Percentiles rank a stretch among this genome's conserved stretches.
Evolutionary conservation across 1,284 basidiomycete genomes (phyloP).

Genomic region (Peniophora sp.): DNA sequence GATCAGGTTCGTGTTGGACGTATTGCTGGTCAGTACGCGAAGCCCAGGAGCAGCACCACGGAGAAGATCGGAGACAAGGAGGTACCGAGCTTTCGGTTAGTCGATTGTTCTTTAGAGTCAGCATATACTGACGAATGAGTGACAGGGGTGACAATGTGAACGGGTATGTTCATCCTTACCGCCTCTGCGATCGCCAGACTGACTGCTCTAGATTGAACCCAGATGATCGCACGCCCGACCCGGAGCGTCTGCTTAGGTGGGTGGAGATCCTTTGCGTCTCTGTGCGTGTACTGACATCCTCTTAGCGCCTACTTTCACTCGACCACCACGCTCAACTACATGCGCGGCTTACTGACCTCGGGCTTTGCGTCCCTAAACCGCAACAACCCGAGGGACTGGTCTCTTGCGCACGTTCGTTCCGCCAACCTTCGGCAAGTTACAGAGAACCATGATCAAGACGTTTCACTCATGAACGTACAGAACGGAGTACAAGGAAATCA

Average conservation of each 20-base stretch:
- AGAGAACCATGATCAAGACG: neutral
- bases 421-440: conserved; percentile 55
- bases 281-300: neutral
- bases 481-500: conserved; percentile 79
- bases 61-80: conserved; percentile 70
- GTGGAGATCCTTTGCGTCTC: conserved; percentile 5
- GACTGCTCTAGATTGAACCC: conserved; percentile 46
- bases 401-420: conserved; percentile 85
- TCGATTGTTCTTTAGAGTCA: conserved; percentile 2
- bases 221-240: conserved; percentile 80
- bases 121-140: neutral
- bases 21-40: conserved; percentile 95
- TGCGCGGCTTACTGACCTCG: conserved; percentile 81
- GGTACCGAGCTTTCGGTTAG: conserved; percentile 75
- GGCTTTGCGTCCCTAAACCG: conserved; percentile 91
- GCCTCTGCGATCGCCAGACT: conserved; percentile 1
- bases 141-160: conserved; percentile 95
- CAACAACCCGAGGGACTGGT: conserved; percentile 90
- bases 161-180: conserved; percentile 38
- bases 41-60: conserved; percentile 83
- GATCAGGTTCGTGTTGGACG: conserved; percentile 76
- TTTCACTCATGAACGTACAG: conserved; percentile 23
- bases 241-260: conserved; percentile 76
- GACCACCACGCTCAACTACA: conserved; percentile 87
- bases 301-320: conserved; percentile 93